These are phyloP conservation scores for Daldinia vernicosa DNA, from an alignment of 495 filamentous ascomycete genomes.

Conservation along the genomic window DNA sequence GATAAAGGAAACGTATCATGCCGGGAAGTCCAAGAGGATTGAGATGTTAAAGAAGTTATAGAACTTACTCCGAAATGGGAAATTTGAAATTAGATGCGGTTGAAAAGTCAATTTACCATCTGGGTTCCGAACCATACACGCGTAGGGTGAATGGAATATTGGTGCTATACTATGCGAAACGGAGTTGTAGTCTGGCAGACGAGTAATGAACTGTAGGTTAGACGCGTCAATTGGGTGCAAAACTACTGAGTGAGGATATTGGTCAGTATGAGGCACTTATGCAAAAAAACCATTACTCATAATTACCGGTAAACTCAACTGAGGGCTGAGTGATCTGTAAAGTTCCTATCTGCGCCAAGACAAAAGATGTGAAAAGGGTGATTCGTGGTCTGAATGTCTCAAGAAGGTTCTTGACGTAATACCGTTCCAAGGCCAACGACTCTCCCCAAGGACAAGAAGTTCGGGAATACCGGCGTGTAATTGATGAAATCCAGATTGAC, in stretches of 20 bases:
- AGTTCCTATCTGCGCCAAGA: constrained; percentile 9
- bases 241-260: constrained; percentile 2
- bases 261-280: neutral
- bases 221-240: constrained; percentile 13
- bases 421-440: constrained; percentile 19
- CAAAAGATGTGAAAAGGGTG: constrained; percentile 2
- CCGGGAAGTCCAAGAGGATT: neutral
- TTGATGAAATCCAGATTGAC: constrained; percentile 27
- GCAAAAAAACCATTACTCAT: neutral
- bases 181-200: neutral
- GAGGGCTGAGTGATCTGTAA: constrained; percentile 8
- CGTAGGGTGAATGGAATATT: constrained; percentile 4
- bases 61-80: neutral
- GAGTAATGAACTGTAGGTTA: constrained; percentile 1
- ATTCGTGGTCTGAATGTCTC: constrained; percentile 13
- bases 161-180: constrained; percentile 5
- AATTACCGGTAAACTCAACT: constrained; percentile 18
- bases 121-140: constrained; percentile 1
- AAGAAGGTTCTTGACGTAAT: constrained; percentile 22
- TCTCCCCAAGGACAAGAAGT: constrained; percentile 23
- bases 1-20: neutral
- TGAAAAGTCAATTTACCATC: neutral
- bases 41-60: neutral
- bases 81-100: neutral
- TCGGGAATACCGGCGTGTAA: constrained; percentile 6